A percentile compares a stretch with the other conserved stretches of the same genome.
These are phyloP conservation scores for Claviceps sp. DNA, from an alignment of 2,329 filamentous ascomycete species.

Conservation along the genomic window DNA sequence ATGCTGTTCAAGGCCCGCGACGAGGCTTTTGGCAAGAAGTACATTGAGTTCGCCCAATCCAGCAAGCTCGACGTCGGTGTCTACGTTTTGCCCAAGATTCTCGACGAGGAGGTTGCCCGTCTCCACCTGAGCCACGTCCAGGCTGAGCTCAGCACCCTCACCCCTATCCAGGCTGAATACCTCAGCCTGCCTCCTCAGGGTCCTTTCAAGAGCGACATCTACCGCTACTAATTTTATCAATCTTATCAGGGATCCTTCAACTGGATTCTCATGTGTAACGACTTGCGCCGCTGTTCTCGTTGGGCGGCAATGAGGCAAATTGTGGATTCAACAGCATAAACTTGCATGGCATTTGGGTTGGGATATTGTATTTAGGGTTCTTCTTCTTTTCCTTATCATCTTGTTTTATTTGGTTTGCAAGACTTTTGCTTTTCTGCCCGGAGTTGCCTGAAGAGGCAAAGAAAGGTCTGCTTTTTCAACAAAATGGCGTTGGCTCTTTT, in stretches of 20 bases:
- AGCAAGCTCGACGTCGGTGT: conserved; percentile 78
- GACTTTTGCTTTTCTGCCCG: neutral
- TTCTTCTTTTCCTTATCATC: conserved; percentile 1
- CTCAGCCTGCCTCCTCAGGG: conserved; percentile 74
- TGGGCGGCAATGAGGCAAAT: conserved; percentile 22
- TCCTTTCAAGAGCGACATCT: conserved; percentile 88
- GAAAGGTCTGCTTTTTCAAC: conserved; percentile 27
- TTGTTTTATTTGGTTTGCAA: neutral
- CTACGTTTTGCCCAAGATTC: conserved; percentile 91
- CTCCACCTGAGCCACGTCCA: conserved; percentile 91
- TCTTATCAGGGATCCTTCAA: conserved; percentile 26
- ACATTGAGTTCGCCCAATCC: conserved; percentile 86
- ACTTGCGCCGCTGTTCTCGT: conserved; percentile 17
- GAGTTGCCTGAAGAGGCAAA: conserved; percentile 11
- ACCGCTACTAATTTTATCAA: conserved; percentile 32
- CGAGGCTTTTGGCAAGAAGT: conserved; percentile 78
- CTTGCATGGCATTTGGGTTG: conserved; percentile 25
- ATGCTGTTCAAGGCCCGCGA: conserved; percentile 92
- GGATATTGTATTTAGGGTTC: conserved; percentile 13
- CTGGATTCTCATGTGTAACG: conserved; percentile 24
- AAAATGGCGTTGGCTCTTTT: conserved; percentile 25
- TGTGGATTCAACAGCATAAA: conserved; percentile 32
- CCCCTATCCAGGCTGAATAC: conserved; percentile 82
- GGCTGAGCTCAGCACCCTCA: conserved; percentile 82
- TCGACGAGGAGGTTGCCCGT: conserved; percentile 95